Evolutionary conservation across 495 filamentous ascomycete species (phyloP).

Genomic region (Amphirosellinia nigrospora): DNA sequence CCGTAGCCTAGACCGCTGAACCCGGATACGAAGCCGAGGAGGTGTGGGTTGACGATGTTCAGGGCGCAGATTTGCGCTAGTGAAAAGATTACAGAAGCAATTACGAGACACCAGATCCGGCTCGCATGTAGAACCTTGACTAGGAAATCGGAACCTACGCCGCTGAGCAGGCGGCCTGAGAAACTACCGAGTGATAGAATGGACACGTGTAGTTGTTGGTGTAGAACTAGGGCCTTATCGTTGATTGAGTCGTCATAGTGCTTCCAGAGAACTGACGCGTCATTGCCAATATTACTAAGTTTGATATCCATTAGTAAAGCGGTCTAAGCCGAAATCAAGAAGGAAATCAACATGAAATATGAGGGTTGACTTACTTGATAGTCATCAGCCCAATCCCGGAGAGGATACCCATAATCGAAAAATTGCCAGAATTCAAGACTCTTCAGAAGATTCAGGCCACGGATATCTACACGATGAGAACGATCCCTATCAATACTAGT

Average conservation of each 20-base stretch:
- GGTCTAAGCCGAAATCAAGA: neutral
- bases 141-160: conserved; percentile 88
- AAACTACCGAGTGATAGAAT: conserved; percentile 88
- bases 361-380: conserved; percentile 75
- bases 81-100: conserved; percentile 78
- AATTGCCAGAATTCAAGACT: conserved; percentile 88
- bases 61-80: conserved; percentile 81
- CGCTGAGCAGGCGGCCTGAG: conserved; percentile 76
- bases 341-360: neutral
- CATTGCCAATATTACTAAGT: conserved; percentile 90
- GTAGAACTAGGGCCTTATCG: conserved; percentile 76
- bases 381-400: conserved; percentile 97
- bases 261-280: conserved; percentile 78
- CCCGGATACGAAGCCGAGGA: conserved; percentile 76
- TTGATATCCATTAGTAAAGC: conserved; percentile 44
- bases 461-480: conserved; percentile 82
- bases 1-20: conserved; percentile 92
- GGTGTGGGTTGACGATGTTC: conserved; percentile 78
- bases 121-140: conserved; percentile 78
- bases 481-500: conserved; percentile 63
- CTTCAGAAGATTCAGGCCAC: conserved; percentile 78
- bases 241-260: conserved; percentile 77
- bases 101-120: conserved; percentile 86
- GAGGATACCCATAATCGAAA: conserved; percentile 81
- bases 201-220: conserved; percentile 91